Evolutionary conservation across 2,329 filamentous ascomycete genomes (phyloP).

Genomic region (Zymoseptoria passerinii): DNA sequence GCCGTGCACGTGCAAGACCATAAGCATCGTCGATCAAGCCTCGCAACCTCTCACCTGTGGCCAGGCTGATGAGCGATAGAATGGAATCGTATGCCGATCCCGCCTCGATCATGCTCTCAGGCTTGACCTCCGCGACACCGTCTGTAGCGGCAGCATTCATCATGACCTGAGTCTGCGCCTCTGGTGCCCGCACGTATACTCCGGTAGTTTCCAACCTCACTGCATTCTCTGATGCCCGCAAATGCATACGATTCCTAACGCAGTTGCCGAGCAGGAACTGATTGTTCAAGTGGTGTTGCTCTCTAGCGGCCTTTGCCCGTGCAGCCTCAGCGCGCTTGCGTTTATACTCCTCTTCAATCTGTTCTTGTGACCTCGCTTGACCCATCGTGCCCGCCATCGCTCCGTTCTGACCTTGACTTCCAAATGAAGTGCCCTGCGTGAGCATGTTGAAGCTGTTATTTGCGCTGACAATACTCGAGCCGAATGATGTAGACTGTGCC

Average conservation of each 20-base stretch:
- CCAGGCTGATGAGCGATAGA: conserved; percentile 71
- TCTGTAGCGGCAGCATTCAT: conserved; percentile 22
- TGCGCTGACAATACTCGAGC: conserved; percentile 38
- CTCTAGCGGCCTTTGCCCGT: conserved; percentile 50
- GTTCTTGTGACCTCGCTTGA: conserved; percentile 52
- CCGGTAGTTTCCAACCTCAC: conserved; percentile 52
- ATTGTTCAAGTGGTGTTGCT: conserved; percentile 62
- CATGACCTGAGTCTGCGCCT: conserved; percentile 18
- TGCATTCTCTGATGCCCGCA: conserved; percentile 51
- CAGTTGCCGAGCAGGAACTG: conserved; percentile 61
- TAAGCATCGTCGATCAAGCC: conserved; percentile 70
- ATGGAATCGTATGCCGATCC: conserved; percentile 74
- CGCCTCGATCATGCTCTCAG: conserved; percentile 49
- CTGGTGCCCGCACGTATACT: conserved; percentile 33
- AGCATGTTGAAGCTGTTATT: conserved; percentile 41
- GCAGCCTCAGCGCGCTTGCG: conserved; percentile 59
- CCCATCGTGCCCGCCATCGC: conserved; percentile 38
- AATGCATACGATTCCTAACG: conserved; percentile 47
- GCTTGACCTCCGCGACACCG: conserved; percentile 20
- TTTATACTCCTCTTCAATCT: conserved; percentile 58
- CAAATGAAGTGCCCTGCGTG: conserved; percentile 34
- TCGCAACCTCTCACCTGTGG: conserved; percentile 69
- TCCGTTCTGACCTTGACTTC: conserved; percentile 30
- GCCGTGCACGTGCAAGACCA: conserved; percentile 60
- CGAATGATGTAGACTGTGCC: conserved; percentile 36